Evolutionary conservation across 768 basidiomycete species (phyloP).

Genomic region (Mycena venus): DNA sequence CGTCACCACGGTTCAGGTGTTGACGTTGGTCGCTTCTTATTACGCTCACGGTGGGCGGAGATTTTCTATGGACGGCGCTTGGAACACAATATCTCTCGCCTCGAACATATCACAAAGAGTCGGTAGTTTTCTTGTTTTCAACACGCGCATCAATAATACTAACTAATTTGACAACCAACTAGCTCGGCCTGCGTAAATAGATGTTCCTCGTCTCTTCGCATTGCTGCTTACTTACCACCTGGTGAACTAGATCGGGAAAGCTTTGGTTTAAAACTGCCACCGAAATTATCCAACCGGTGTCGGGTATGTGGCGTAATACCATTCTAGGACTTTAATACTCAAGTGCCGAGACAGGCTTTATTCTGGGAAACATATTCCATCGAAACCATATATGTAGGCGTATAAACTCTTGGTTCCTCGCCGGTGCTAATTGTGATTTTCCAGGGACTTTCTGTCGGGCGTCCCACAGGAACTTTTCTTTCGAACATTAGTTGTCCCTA

Average conservation of each 20-base stretch:
- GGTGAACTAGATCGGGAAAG: constrained; percentile 21
- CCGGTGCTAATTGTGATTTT: background rate
- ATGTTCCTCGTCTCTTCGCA: background rate
- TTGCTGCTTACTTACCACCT: background rate
- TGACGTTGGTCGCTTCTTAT: constrained; percentile 50
- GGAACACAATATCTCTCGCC: constrained; percentile 48
- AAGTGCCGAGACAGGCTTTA: constrained; percentile 38
- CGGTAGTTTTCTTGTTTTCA: constrained; percentile 23
- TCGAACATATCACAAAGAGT: constrained; percentile 51
- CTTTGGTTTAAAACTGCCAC: constrained; percentile 42
- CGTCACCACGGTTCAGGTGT: constrained; percentile 55
- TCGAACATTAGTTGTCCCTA: constrained; percentile 53
- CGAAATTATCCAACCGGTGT: constrained; percentile 37
- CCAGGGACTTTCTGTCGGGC: constrained; percentile 51
- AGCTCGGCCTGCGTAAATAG: constrained; percentile 30
- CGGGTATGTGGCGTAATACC: background rate
- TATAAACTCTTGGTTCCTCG: background rate
- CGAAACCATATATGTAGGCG: constrained; percentile 56
- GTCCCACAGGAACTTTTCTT: constrained; percentile 49
- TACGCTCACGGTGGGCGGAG: constrained; percentile 50
- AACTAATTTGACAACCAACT: background rate
- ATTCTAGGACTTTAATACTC: constrained; percentile 42
- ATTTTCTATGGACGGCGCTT: constrained; percentile 50
- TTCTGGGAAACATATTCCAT: constrained; percentile 63
- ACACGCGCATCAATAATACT: background rate